phyloP scores from a whole-genome alignment of 78 protist species.

The Dictyostelium capitatum region DNA sequence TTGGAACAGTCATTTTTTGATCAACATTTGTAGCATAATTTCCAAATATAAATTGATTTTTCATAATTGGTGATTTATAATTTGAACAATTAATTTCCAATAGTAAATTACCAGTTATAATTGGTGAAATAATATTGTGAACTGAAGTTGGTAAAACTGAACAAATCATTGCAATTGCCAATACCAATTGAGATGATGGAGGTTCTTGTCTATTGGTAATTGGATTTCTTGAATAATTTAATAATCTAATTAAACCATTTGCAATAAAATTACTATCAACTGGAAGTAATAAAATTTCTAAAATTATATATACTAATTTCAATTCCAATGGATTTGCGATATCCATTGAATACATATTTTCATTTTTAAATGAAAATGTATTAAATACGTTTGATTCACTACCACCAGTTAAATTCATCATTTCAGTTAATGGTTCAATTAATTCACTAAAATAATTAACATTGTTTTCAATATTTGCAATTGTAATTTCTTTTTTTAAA shows the following conservation, averaged over 20 bases:
- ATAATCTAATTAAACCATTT: neutral
- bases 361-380: neutral
- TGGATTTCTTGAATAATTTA: neutral
- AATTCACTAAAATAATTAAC: neutral
- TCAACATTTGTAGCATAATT: conserved; percentile 35
- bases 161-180: neutral
- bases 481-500: neutral
- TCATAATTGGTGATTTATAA: neutral
- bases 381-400: neutral
- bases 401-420: neutral
- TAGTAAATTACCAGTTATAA: neutral
- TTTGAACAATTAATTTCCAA: neutral
- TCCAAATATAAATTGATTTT: neutral
- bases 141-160: neutral
- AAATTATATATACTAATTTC: neutral
- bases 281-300: conserved; percentile 4
- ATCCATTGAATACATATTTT: neutral
- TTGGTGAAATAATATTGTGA: neutral
- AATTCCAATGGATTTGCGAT: conserved; percentile 19
- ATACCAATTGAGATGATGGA: neutral
- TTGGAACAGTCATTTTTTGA: conserved; percentile 14
- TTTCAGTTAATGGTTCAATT: neutral
- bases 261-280: neutral
- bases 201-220: neutral
- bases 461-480: neutral